Evolutionary conservation across 2,329 filamentous ascomycete species (phyloP).

Genomic region (Pseudogymnoascus sp.): DNA sequence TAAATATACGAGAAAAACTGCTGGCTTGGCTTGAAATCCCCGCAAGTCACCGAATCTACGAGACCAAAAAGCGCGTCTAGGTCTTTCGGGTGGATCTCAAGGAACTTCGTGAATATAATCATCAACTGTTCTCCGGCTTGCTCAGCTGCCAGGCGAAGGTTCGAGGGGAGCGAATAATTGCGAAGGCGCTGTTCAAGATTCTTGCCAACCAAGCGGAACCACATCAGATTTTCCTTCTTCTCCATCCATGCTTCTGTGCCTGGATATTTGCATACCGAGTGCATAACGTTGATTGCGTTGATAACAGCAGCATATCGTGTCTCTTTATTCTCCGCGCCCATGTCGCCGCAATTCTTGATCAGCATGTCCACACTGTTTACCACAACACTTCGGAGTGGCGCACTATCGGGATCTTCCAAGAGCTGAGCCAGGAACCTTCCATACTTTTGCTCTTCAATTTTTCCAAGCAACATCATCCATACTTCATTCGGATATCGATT

Average conservation of each 20-base stretch:
- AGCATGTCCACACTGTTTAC: conserved; percentile 66
- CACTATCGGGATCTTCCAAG: conserved; percentile 66
- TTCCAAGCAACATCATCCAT: conserved; percentile 70
- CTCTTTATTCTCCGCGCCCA: conserved; percentile 57
- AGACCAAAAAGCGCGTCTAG: conserved; percentile 77
- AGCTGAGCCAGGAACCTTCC: conserved; percentile 88
- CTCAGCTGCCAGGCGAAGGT: conserved; percentile 73
- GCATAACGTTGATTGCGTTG: conserved; percentile 78
- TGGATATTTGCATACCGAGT: conserved; percentile 63
- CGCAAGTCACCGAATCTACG: conserved; percentile 73
- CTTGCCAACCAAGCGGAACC: conserved; percentile 61
- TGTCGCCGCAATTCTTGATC: conserved; percentile 57
- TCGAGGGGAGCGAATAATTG: conserved; percentile 58
- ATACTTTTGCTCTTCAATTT: conserved; percentile 75
- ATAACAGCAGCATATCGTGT: conserved; percentile 62
- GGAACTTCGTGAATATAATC: conserved; percentile 71
- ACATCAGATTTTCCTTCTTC: conserved; percentile 50
- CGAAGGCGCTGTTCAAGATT: conserved; percentile 70
- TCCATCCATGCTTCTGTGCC: conserved; percentile 64
- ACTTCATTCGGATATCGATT: conserved; percentile 88
- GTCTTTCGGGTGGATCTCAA: conserved; percentile 66
- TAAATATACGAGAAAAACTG: conserved; percentile 78
- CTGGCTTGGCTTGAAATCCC: conserved; percentile 71
- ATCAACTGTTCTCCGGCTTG: conserved; percentile 87
- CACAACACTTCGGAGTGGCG: conserved; percentile 64